These are phyloP conservation scores for Haplosporangium gracile DNA, from an alignment of 192 early-diverging fungal genomes.

Conservation along the genomic window DNA sequence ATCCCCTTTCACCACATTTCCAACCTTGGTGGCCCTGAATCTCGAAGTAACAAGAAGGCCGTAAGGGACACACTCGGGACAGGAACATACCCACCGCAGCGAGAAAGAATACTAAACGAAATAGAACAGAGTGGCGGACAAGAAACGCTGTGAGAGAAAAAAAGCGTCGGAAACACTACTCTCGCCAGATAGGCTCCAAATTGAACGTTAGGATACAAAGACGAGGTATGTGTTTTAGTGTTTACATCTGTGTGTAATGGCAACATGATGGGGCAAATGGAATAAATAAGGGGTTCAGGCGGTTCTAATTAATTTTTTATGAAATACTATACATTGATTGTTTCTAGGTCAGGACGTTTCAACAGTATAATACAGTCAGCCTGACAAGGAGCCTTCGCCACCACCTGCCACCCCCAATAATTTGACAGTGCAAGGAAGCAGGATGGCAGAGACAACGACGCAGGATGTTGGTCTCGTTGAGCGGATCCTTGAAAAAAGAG, in stretches of 20 bases:
- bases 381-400: not conserved
- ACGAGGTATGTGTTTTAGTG: not conserved
- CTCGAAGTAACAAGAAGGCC: not conserved
- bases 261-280: not conserved
- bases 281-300: not conserved
- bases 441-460: conserved; percentile 24
- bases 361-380: not conserved
- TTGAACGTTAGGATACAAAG: not conserved
- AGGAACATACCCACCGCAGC: not conserved
- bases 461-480: conserved; percentile 50
- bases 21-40: conserved; percentile 1
- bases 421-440: not conserved
- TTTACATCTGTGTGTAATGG: not conserved
- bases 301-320: not conserved
- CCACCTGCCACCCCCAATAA: not conserved
- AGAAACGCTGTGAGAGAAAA: not conserved
- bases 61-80: not conserved
- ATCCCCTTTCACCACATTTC: not conserved
- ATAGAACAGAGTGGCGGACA: not conserved
- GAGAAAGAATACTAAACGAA: not conserved
- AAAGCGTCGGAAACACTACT: not conserved
- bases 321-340: not conserved
- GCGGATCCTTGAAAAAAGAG: conserved; percentile 43
- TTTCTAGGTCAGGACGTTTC: not conserved
- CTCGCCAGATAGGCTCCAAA: not conserved